Evolutionary conservation across 148 eudicot species (phyloP).

Genomic region (Diospyros lotus): DNA sequence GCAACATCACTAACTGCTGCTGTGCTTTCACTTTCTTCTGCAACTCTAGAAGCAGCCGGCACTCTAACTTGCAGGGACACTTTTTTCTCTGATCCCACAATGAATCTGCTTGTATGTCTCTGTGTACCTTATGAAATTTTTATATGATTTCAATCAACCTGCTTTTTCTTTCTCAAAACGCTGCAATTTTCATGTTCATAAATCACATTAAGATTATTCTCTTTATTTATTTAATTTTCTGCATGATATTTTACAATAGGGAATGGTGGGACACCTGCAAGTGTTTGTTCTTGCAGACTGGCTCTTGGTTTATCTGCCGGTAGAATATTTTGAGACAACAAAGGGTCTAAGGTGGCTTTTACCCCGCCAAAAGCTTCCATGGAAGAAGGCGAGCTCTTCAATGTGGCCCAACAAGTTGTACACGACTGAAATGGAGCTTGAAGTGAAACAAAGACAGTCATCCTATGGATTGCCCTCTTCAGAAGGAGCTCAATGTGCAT

Average conservation of each 20-base stretch:
- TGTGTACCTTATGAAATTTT: not conserved
- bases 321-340: constrained; percentile 18
- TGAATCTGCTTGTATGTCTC: constrained; percentile 16
- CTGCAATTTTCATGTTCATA: not conserved
- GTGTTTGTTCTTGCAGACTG: constrained; percentile 19
- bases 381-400: constrained; percentile 17
- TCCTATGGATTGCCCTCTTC: not conserved
- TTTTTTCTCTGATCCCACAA: constrained; percentile 9
- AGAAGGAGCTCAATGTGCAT: not conserved
- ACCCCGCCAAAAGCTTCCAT: constrained; percentile 14
- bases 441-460: constrained; percentile 5
- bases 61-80: constrained; percentile 4
- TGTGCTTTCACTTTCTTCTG: constrained; percentile 16
- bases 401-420: constrained; percentile 5
- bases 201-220: not conserved
- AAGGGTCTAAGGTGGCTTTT: constrained; percentile 21
- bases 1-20: constrained; percentile 20
- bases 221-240: constrained; percentile 1
- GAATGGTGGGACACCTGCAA: constrained; percentile 23
- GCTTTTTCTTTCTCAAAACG: not conserved
- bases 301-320: constrained; percentile 12
- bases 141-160: not conserved
- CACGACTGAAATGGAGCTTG: not conserved
- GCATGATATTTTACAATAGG: constrained; percentile 5
- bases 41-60: constrained; percentile 10